Percentiles rank a stretch among this genome's conserved stretches.
Conservation (phyloP, 331 rosid genomes). For the Acacia concinna region DNA sequence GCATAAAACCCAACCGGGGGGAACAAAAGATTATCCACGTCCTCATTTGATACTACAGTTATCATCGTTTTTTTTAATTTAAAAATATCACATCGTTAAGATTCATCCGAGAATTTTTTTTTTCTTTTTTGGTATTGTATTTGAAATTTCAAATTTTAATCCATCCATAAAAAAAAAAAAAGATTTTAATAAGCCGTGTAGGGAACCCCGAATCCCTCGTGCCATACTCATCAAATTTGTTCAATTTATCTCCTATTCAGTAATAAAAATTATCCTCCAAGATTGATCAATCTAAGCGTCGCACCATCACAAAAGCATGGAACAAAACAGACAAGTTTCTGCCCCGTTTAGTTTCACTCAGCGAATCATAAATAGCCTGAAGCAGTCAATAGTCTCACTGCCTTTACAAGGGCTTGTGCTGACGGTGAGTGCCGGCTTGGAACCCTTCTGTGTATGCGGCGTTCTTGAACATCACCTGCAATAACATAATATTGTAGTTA, state of each 20-base stretch:
- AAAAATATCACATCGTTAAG: neutral
- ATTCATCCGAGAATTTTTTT: neutral
- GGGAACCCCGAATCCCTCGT: no score
- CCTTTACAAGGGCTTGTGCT: constrained; percentile 29
- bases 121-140: no score
- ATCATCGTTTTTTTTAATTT: no score
- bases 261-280: constrained; percentile 1
- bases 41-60: no score
- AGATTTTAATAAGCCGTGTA: no score
- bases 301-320: constrained; percentile 12
- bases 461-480: constrained; percentile 50
- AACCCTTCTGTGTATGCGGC: constrained; percentile 54
- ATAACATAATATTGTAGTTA: constrained; percentile 8
- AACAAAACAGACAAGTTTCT: neutral
- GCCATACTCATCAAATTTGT: constrained; percentile 3
- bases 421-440: constrained; percentile 44
- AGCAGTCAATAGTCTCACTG: neutral
- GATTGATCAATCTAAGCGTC: constrained; percentile 9
- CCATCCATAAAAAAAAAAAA: neutral
- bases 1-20: neutral
- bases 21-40: neutral
- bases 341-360: neutral
- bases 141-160: no score
- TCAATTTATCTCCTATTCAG: neutral
- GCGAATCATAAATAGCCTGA: constrained; percentile 19